Evolutionary conservation across 2,329 filamentous ascomycete species (phyloP), one percentile per base, ranked within the genome.

Genomic region (Cercospora sesami): DNA sequence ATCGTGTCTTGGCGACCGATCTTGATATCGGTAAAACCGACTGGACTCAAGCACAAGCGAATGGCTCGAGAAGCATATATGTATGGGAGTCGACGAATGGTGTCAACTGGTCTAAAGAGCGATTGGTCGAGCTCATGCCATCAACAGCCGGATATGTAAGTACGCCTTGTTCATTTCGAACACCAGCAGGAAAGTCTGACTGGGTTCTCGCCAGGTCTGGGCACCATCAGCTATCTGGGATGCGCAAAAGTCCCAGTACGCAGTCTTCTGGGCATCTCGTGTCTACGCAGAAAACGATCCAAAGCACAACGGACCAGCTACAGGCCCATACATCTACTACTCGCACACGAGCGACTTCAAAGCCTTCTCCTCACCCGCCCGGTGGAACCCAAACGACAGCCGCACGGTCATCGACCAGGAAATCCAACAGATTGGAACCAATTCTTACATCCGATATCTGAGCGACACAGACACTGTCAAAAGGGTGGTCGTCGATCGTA

Each of bases 201-300:
- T n/a, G 14, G 33, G 33, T 39, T 39, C 33, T 39, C 33, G 33
- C 33, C 48, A 59, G 55, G 55, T 59, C 8, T 59, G 55, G 55
- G 55, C 55, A 9, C 55, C 55, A 59, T 59, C 55, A 23, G 55
- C 55, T 4, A 59, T 59, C 55, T 59, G 55, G 30, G 55, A 59
- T 5, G 28, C 55, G 9, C 28, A 31, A 14, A 59, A 21, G n/a
- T 59, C 55, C 2, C 55, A 59, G 18, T 59, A 59, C 10, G 55
- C 55, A 14, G 55, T 59, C n/a, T 59, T 59, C 18, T 59, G 55
- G 55, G 28, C 30, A 4, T 59, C 55, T 6, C 55, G 23, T 8
- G 55, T 59, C 16, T 59, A 59, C 2, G 55, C 55, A 28, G 28
- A 14, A 4, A 59, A 36, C 12, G 55, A 59, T 8, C 30, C 55